Conservation (phyloP, 2,329 filamentous ascomycete species). For the Curvularia sp. region DNA sequence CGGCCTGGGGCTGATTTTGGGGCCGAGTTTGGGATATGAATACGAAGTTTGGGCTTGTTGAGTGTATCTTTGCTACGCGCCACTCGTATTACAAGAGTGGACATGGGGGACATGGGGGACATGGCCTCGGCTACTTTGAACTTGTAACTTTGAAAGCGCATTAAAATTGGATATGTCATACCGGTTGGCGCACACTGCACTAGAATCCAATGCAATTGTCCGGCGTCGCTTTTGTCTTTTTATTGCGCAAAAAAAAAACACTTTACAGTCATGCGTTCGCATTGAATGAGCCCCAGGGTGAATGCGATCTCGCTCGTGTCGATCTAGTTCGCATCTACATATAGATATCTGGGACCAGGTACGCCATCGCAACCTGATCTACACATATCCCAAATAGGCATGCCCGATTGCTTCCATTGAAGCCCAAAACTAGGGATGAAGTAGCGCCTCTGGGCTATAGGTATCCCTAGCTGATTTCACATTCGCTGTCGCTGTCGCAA, state of each 20-base stretch:
- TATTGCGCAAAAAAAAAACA: background rate
- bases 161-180: background rate
- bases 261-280: background rate
- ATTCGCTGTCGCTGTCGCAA: background rate
- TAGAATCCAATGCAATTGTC: background rate
- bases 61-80: background rate
- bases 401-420: background rate
- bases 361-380: background rate
- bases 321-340: background rate
- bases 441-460: background rate
- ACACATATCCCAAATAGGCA: background rate
- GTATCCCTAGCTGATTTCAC: background rate
- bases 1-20: background rate
- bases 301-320: background rate
- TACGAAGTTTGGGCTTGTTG: background rate
- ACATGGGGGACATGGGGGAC: background rate
- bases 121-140: background rate
- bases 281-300: background rate
- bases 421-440: background rate
- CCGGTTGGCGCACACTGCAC: too few relatives aligned
- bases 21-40: background rate
- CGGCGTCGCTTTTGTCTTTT: background rate
- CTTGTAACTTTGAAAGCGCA: background rate
- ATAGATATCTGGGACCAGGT: background rate
- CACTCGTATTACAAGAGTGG: background rate